Percentiles rank a stretch among this genome's conserved stretches.
Conservation (phyloP, 345 rosid species). For the Passiflora organensis region DNA sequence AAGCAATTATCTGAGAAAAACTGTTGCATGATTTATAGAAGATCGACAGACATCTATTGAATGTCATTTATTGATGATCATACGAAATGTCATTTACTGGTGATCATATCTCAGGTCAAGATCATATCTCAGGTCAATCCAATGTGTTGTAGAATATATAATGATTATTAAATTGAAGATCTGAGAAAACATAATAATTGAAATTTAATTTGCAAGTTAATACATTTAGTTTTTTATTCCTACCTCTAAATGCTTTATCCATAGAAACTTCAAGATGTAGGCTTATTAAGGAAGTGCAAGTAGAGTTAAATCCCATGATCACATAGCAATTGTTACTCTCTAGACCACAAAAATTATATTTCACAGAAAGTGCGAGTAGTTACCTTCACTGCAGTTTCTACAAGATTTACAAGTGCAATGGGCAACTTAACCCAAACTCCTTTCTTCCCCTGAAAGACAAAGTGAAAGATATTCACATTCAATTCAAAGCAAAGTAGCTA, state of each 20-base stretch:
- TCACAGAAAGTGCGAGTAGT: conserved; percentile 5
- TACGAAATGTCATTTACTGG: too few species aligned
- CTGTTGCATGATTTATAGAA: too few species aligned
- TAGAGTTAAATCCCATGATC: neutral
- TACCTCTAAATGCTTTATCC: neutral
- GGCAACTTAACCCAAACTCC: conserved; percentile 85
- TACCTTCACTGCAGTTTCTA: conserved; percentile 70
- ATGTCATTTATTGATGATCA: too few species aligned
- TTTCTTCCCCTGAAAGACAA: conserved; percentile 49
- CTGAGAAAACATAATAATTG: neutral
- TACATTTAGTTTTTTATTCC: too few species aligned
- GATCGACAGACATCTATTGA: too few species aligned
- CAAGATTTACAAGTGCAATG: conserved; percentile 51
- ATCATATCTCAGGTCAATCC: too few species aligned
- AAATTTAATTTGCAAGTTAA: neutral
- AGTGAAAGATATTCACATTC: neutral
- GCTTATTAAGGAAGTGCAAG: neutral
- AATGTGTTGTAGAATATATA: too few species aligned
- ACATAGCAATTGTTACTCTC: neutral
- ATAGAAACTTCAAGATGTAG: neutral
- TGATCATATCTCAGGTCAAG: too few species aligned
- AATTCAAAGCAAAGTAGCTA: neutral
- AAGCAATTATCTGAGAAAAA: too few species aligned
- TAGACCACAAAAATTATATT: neutral
- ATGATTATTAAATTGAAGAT: neutral